Percentiles rank a stretch among this genome's conserved stretches.
Evolutionary conservation across 257 asterid genomes (phyloP).

Genomic region (Apocynum venetum): DNA sequence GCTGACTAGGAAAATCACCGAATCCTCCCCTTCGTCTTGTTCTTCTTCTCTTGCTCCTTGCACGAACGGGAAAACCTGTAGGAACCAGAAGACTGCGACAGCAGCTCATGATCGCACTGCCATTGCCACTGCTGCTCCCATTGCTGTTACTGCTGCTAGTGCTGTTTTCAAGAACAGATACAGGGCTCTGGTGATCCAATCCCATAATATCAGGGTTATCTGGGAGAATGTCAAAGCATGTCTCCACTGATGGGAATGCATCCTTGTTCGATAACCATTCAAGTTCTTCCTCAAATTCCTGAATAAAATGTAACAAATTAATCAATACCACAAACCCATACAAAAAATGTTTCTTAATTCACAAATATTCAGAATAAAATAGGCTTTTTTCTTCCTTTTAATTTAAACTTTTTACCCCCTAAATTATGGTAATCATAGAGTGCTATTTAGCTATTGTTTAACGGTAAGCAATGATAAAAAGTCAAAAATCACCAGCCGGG

Average conservation of each 20-base stretch:
- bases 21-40: conserved; percentile 29
- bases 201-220: conserved; percentile 37
- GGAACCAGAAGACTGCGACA: conserved; percentile 58
- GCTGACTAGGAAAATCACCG: conserved; percentile 25
- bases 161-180: conserved; percentile 68
- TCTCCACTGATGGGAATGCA: conserved; percentile 73
- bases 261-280: conserved; percentile 90
- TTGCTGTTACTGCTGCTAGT: conserved; percentile 37
- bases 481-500: conserved; percentile 1
- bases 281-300: conserved; percentile 58
- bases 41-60: conserved; percentile 50
- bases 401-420: too few species aligned
- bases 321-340: neutral
- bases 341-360: neutral
- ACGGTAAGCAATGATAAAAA: neutral
- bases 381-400: too few species aligned
- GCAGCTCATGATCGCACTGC: conserved; percentile 41
- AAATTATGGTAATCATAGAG: neutral
- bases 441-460: neutral
- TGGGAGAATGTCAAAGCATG: conserved; percentile 41
- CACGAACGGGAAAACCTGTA: conserved; percentile 44
- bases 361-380: neutral
- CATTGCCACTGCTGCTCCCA: conserved; percentile 27
- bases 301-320: conserved; percentile 14
- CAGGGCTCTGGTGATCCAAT: conserved; percentile 60